Evolutionary conservation across 78 protist species (phyloP), one percentile per base, ranked within the genome.

Genomic region (Dictyostelium firmibasis): DNA sequence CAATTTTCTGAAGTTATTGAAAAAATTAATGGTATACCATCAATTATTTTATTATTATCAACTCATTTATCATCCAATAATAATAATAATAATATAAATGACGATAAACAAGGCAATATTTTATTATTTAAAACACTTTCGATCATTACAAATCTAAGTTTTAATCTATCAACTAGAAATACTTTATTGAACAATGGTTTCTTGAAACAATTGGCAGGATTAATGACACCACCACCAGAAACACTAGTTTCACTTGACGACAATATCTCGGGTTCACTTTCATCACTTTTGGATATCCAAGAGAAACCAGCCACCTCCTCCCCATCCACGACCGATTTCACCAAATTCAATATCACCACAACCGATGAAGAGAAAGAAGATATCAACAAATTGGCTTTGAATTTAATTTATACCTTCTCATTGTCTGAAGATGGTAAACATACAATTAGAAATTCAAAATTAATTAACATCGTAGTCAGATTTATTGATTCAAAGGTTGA

Each of bases 171-270:
- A 25, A 60, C 47, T 10, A 76, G 93, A 67, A 78, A 33, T 25
- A 35, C 33, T 13, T 62, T 88, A 20, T 33, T 88, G 2, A 31
- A 60, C 1, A 38, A 64, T 35, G 82, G 47, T 25, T 88, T 69
- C 35, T 31, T 88, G 53, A 88, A 88, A 43, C 35, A 27, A 27
- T 23, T 88, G 6, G 27, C 36, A 2, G 16, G 47, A 29, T 44
- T 88, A 29, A 25, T 88, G 67, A 60, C 93, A 13, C 93, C 93
- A 64, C 93, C 93, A 76, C 93, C 93, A 18, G 93, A 88, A 31
- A 57, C 57, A 4, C 31, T 88, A 29, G 53, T 88, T 50, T 60
- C 93, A 29, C 2, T 88, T 2, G 93, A 88, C 20, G 85, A 81
- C 29, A 78, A 7, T 11, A 23, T n/a, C 5, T 36, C 53, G 18